A percentile compares a stretch with the other conserved stretches of the same genome.
Conservation (phyloP, 169 alveolate species). For the Eimeria praecox region DNA sequence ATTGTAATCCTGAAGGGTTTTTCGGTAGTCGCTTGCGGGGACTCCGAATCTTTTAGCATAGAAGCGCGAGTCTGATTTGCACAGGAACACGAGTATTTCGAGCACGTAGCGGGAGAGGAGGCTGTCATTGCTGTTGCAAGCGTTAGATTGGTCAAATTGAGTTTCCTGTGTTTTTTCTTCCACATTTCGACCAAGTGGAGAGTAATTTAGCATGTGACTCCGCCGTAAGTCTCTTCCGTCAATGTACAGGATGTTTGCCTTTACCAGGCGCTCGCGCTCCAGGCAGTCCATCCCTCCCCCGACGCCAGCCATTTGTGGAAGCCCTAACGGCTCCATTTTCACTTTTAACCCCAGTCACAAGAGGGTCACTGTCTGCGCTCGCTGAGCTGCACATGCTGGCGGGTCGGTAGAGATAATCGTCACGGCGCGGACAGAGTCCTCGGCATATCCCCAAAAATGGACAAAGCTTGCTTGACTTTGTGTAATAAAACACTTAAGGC, state of each 20-base stretch:
- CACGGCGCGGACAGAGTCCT: constrained; percentile 5
- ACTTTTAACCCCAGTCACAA: background rate
- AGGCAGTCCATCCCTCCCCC: background rate
- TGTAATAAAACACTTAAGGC: background rate
- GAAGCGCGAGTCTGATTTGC: constrained; percentile 73
- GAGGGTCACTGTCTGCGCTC: background rate
- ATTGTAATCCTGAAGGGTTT: background rate
- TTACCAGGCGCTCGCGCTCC: constrained; percentile 71
- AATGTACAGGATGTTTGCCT: constrained; percentile 66
- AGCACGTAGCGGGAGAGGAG: constrained; percentile 60
- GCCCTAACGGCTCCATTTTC: background rate
- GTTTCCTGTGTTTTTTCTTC: background rate
- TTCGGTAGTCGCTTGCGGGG: constrained; percentile 60
- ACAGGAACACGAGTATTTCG: constrained; percentile 67
- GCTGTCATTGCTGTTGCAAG: constrained; percentile 35
- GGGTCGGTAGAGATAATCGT: background rate
- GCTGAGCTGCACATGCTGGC: constrained; percentile 40
- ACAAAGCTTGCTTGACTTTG: background rate
- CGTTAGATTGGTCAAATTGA: background rate
- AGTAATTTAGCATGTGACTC: constrained; percentile 71
- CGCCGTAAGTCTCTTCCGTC: constrained; percentile 73
- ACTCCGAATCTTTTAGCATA: constrained; percentile 69
- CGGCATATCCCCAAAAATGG: background rate
- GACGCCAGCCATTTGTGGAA: background rate
- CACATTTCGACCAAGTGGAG: constrained; percentile 14